Base-by-base conservation (phyloP, 2,329 filamentous ascomycete species). In the Colletotrichum musicola region DNA sequence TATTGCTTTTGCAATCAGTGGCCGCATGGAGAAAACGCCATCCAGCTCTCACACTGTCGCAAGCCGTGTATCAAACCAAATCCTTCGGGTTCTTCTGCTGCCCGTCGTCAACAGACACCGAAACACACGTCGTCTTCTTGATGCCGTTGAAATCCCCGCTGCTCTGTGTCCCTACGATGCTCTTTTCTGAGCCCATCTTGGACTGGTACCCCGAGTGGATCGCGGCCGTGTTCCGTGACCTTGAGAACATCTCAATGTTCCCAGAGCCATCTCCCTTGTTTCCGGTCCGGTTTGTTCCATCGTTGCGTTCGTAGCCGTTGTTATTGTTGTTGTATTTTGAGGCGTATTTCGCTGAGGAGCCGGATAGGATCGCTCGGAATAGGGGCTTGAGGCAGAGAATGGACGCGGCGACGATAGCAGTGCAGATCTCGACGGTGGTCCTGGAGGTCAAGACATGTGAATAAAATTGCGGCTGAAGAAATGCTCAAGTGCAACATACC, bases 351-450 rank as follows among this genome's bases (percentile, higher is more conserved):
- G 64, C 69, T 1, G 60, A 71, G 1, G 66, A 70, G 1, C 66
- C 59, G 10, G 57, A 47, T 13, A 70, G 49, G 30, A 70, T 40
- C 18, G 58, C 49, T 2, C 72, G 74, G 71, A 76, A 76, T 16
- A 77, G 68, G 4, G 75, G 74, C 27, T 73, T 74, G 35, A 77
- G 71, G 57, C 72, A 74, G 7, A 75, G 75, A 51, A 75, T 70
- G 51, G 70, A 75, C 47, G 75, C 75, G 20, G 75, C 75, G 18
- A 76, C 70, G 20, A 77, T 77, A 18, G 73, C 75, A 12, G 71
- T 71, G 67, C 71, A 73, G 64, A 75, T 75, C 30, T 77, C 74
- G 49, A 76, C 63, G 1, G 74, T 75, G 4, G 74, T 75, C 72
- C 73, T 76, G 50, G 3, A 30, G 6, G 16, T 5, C 7, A 47